phyloP scores from a whole-genome alignment of 768 basidiomycete genomes.

The Gloeopeniophorella convolvens region DNA sequence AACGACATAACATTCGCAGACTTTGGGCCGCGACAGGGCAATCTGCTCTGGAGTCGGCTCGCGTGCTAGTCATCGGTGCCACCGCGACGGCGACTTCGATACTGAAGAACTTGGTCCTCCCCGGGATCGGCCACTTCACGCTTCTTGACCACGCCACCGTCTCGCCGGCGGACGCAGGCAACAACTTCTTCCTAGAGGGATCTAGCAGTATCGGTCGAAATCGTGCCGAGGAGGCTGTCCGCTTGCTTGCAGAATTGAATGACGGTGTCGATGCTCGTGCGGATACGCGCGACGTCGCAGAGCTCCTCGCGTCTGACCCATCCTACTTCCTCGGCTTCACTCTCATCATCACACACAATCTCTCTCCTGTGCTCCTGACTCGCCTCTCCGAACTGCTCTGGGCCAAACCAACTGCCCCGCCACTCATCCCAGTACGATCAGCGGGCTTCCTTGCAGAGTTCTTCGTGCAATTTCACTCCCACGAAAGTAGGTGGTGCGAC shows the following conservation, averaged over 20 bases:
- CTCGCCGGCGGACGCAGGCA: slow-evolving; percentile 74
- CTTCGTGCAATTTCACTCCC: slow-evolving; percentile 83
- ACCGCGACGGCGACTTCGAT: slow-evolving; percentile 83
- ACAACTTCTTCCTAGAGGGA: slow-evolving; percentile 93
- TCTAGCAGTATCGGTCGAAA: slow-evolving; percentile 69
- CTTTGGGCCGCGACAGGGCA: slow-evolving; percentile 95
- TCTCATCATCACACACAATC: slow-evolving; percentile 81
- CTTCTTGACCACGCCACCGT: slow-evolving; percentile 66
- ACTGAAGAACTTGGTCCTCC: slow-evolving; percentile 94
- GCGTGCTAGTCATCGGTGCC: slow-evolving; percentile 73
- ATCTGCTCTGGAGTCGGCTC: slow-evolving; percentile 75
- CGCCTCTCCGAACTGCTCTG: slow-evolving; percentile 63
- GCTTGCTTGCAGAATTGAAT: slow-evolving; percentile 79
- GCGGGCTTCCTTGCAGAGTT: slow-evolving; percentile 90
- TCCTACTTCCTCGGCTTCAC: slow-evolving; percentile 58
- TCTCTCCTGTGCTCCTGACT: slow-evolving; percentile 48
- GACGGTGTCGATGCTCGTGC: slow-evolving; percentile 71
- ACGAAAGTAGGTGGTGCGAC: slow-evolving; percentile 53
- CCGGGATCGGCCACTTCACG: slow-evolving; percentile 94
- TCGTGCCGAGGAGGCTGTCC: slow-evolving; percentile 74
- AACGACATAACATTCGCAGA: slow-evolving; percentile 32
- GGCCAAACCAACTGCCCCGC: slow-evolving; percentile 49
- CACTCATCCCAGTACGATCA: slow-evolving; percentile 73
- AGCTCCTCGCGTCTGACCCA: slow-evolving; percentile 50
- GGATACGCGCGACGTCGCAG: slow-evolving; percentile 47